Evolutionary conservation across 345 rosid species (phyloP).

Genomic region (Eucalyptus brandiana): DNA sequence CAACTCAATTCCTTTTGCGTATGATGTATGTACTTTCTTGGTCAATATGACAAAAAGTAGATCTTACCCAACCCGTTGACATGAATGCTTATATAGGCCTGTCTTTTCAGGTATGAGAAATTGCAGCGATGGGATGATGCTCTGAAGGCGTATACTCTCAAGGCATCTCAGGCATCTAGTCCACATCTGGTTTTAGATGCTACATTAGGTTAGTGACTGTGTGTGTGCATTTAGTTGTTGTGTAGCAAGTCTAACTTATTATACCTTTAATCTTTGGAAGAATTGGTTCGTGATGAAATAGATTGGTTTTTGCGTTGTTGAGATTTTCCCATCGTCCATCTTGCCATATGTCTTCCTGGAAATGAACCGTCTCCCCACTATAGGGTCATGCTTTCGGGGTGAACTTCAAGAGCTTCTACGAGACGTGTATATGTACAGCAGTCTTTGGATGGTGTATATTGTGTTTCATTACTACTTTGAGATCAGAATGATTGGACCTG

Average conservation of each 20-base stretch:
- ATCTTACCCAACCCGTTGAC: neutral
- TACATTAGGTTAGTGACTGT: slow-evolving; percentile 49
- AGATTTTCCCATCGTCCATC: neutral
- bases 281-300: neutral
- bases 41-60: neutral
- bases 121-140: slow-evolving; percentile 99
- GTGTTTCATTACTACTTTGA: neutral
- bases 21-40: neutral
- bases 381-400: neutral
- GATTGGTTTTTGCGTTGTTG: neutral
- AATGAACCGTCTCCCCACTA: neutral
- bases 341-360: neutral
- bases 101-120: slow-evolving; percentile 80
- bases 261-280: neutral
- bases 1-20: neutral
- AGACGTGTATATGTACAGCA: neutral
- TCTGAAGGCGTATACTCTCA: slow-evolving; percentile 85
- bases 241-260: neutral
- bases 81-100: neutral
- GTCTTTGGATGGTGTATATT: neutral
- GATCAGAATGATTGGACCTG: neutral
- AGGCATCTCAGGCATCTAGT: slow-evolving; percentile 75
- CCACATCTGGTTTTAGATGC: slow-evolving; percentile 80
- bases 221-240: neutral
- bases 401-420: neutral